Evolutionary conservation across 139 green algal genomes (phyloP), one percentile per base, ranked within the genome.

Genomic region (Chlorella sp.): DNA sequence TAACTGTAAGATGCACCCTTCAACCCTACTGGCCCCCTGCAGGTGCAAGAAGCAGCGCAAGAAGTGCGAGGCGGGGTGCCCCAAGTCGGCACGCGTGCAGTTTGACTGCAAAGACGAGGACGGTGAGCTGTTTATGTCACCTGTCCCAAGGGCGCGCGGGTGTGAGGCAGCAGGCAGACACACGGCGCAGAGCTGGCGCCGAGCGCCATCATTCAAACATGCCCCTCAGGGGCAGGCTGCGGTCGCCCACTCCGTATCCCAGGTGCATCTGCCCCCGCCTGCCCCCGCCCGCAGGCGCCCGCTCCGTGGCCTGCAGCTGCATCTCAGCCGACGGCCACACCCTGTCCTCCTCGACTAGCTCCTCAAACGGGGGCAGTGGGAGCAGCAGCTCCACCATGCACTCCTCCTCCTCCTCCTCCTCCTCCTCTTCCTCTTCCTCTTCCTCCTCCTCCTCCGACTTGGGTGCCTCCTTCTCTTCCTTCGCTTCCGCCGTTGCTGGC

Each of bases 31-130:
- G n/a, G n/a, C n/a, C n/a, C n/a, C n/a, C 22, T 74, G 77, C 51
- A 60, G 51, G 77, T 83, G 77, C 77, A 17, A n/a, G 13, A 43
- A 74, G 26, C 60, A 73, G 60, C 64, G 77, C 30, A 30, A 56
- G 7, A 32, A 40, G 17, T 83, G 77, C 41, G 40, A 22, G 41
- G 28, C 36, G 41, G 28, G 60, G 24, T 83, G 77, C 77, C 60
- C 77, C 28, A 20, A 38, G 8, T 64, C 26, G 26, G 43, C 38
- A 43, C 28, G 44, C 0, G 44, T 73, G 34, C 24, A 83, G 28
- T 83, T 83, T 68, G 36, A 83, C 30, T 83, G 77, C 77, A 22
- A 74, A 40, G 77, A 83, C 30, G 14, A 5, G 7, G 77, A 73
- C 20, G 77, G 77, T 83, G 54, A 36, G 72, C 4, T 8, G 13